Base-by-base conservation (phyloP, 805 yeast species). In the Schwanniomyces sp. region DNA sequence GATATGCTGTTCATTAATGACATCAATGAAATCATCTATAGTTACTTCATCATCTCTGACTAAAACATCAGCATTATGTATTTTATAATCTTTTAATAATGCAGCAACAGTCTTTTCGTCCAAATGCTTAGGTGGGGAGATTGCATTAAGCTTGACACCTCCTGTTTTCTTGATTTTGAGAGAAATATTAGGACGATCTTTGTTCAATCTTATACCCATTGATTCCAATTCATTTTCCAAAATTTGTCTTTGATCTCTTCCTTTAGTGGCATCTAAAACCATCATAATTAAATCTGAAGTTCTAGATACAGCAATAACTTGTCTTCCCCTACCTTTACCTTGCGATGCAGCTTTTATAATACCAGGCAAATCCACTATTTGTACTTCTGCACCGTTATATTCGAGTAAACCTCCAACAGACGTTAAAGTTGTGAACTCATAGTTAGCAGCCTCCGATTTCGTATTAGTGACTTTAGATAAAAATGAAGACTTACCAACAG, bases 311-410 rank as follows among this genome's bases (percentile, higher is more conserved):
- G 98, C 87, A 54, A 92, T 91, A 37, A 94, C 98, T 66, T 94
- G 98, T 58, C 96, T 80, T 48, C 98, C 98, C 67, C 99, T 82
- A 58, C 99, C 99, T 67, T 91, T 91, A 59, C 98, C 98, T 63
- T 89, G 96, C 30, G 95, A 79, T 4, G 98, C 98, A 39, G 98
- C 98, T 64, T 88, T 89, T 48, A 92, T 92, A 57, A 92, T 92
- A 66, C 99, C 99, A 1, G 99, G 99, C 44, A 92, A 72, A 78
- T 92, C 99, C n/a, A 92, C 92, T 55, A 94, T 85, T 70, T 92
- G 99, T 52, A 92, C 91, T 61, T 91, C 97, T 0, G 98, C 97
- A 34, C 98, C 98, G 62, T 91, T 90, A 63, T 92, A 91, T 63
- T 91, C 92, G 57, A 92, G 74, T 10, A 94, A 96, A 41, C 98